These are phyloP conservation scores for Ascochyta viciae-villosae DNA, from an alignment of 2,329 filamentous ascomycete species.

Conservation along the genomic window DNA sequence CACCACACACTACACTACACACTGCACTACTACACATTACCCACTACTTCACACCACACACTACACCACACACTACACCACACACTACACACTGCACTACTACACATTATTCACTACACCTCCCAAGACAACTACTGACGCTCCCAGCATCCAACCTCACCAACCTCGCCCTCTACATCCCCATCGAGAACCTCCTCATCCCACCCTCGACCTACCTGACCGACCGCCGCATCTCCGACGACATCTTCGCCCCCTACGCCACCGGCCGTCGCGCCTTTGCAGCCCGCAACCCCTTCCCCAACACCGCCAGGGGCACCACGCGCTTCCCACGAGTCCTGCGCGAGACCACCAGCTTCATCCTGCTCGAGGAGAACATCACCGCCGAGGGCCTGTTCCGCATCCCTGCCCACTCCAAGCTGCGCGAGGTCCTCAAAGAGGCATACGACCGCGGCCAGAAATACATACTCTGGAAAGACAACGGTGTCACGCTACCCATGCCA, in stretches of 20 bases:
- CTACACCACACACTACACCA: not conserved
- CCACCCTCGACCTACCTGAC: conserved; percentile 62
- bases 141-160: conserved; percentile 57
- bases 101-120: not conserved
- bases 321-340: conserved; percentile 61
- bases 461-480: conserved; percentile 60
- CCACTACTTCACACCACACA: too few relatives aligned
- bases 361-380: conserved; percentile 56
- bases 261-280: conserved; percentile 57
- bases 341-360: conserved; percentile 61
- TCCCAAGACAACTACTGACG: conserved; percentile 19
- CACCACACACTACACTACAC: not conserved
- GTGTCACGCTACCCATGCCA: conserved; percentile 42
- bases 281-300: conserved; percentile 57
- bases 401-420: conserved; percentile 57
- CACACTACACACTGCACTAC: too few relatives aligned
- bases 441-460: conserved; percentile 63
- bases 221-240: conserved; percentile 58
- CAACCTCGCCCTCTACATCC: conserved; percentile 58
- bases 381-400: conserved; percentile 63
- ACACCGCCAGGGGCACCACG: conserved; percentile 52
- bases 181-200: conserved; percentile 61
- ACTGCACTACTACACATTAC: too few relatives aligned
- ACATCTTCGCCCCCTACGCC: conserved; percentile 57
- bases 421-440: conserved; percentile 60